A percentile compares a stretch with the other conserved stretches of the same genome.
phyloP scores from a whole-genome alignment of 768 basidiomycete genomes.

The Kwoniella sp. region DNA sequence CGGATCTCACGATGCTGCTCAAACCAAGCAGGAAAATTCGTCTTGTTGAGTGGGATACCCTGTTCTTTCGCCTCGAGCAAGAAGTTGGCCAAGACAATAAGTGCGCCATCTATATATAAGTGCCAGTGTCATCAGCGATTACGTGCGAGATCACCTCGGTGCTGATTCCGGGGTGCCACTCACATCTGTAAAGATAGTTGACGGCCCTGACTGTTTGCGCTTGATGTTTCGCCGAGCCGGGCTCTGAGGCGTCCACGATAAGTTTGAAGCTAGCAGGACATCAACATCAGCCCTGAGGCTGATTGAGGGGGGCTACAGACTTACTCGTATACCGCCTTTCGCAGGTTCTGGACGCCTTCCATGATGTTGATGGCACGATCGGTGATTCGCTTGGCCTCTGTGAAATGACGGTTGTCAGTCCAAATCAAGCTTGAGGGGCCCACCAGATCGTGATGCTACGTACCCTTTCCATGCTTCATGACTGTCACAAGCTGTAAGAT shows the following conservation, averaged over 20 bases:
- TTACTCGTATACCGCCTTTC: conserved; percentile 92
- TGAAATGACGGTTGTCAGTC: not conserved
- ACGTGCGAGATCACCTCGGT: not conserved
- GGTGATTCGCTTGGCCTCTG: conserved; percentile 77
- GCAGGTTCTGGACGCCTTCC: conserved; percentile 91
- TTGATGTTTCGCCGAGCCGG: conserved; percentile 73
- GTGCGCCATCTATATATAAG: conserved; percentile 66
- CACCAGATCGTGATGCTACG: conserved; percentile 13
- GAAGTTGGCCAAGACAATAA: conserved; percentile 94
- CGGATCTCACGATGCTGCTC: conserved; percentile 77
- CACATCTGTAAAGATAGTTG: conserved; percentile 74
- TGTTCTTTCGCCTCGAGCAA: conserved; percentile 67
- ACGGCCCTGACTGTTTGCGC: conserved; percentile 75
- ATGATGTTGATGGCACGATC: conserved; percentile 87
- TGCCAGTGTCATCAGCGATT: not conserved
- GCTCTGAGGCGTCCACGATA: conserved; percentile 79
- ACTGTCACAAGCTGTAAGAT: conserved; percentile 92
- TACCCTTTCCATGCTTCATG: conserved; percentile 81
- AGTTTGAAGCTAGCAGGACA: conserved; percentile 73
- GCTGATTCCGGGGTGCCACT: conserved; percentile 16
- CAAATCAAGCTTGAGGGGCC: too few relatives aligned
- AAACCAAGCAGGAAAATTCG: conserved; percentile 80
- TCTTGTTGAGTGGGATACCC: conserved; percentile 38
- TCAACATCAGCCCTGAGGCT: not conserved
- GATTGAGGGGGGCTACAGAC: conserved; percentile 47